Evolutionary conservation across 352 stramenopile genomes (phyloP), one percentile per base, ranked within the genome.

Genomic region (Pythium graminicola): DNA sequence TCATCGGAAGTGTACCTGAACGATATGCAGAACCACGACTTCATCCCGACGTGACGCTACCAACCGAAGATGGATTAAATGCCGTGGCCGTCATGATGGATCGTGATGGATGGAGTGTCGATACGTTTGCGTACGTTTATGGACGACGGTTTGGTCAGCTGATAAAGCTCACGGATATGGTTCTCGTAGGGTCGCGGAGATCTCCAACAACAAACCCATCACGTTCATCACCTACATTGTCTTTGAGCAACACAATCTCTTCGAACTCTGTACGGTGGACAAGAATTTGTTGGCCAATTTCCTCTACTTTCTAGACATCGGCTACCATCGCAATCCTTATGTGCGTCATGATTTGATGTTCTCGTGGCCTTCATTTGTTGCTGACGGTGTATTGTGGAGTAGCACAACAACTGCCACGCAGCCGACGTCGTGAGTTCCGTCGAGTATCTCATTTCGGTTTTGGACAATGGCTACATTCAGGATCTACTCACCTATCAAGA

Each of bases 221-320:
- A 76, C 79, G 43, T 92, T 83, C 62, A 80, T 92, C 62, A 89
- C 78, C 17, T 88, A 86, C 55, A 86, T 89, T 32, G 73, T 81
- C 14, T 89, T 92, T 55, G 81, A 92, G 54, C 74, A 86, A 50
- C 81, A 89, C 56, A 89, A 92, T 50, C 65, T 89, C 2, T 89
- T 89, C 45, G 75, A 85, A 24, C 62, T 83, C 0, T 88, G 74
- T 39, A 70, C 70, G 3, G 57, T 89, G n/a, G 77, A 89, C 50
- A 86, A 86, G 53, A 76, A 75, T 41, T 74, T 77, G 5, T 61
- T 92, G n/a, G 70, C 74, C 26, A 92, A 89, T 41, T 89, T 89
- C 35, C 69, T 91, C 13, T 65, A 82, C 51, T 89, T 91, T 50
- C 56, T 92, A 35, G 81, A 92, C 56, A 80, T 84, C 40, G 81